Conservation (phyloP, 495 filamentous ascomycete species). For the Penicillium turbatum region DNA sequence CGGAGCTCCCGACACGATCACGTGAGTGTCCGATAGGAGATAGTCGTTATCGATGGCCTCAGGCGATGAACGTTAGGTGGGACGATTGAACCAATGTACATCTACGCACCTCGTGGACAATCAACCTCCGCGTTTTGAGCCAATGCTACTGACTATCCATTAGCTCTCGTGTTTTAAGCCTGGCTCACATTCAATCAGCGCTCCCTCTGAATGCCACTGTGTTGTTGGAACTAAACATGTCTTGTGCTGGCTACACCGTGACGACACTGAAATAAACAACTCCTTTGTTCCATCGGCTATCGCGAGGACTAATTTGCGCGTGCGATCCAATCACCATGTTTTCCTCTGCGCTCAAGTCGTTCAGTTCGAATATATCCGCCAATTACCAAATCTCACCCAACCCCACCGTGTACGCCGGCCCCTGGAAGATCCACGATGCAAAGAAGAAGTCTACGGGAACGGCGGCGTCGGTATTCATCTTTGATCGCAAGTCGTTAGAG, state of each 20-base stretch:
- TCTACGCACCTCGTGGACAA: not conserved
- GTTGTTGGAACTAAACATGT: constrained; percentile 9
- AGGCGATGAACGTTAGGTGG: not conserved
- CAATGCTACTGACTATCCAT: not conserved
- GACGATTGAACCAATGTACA: not conserved
- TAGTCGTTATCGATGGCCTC: not conserved
- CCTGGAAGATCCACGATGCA: constrained; percentile 96
- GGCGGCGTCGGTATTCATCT: constrained; percentile 86
- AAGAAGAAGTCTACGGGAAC: constrained; percentile 93
- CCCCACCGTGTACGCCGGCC: constrained; percentile 69
- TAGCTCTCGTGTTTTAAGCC: not conserved
- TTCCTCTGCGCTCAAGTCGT: constrained; percentile 83
- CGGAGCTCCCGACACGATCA: not conserved
- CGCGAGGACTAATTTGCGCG: not conserved
- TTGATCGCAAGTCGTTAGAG: constrained; percentile 83
- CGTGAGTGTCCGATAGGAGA: not conserved
- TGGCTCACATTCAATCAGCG: not conserved
- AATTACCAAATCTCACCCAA: constrained; percentile 77
- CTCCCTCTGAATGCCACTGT: not conserved
- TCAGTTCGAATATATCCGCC: constrained; percentile 82
- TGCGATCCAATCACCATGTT: constrained; percentile 64
- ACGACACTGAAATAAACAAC: constrained; percentile 12
- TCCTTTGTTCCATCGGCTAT: constrained; percentile 1
- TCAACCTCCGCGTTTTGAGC: not conserved
- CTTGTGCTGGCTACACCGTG: not conserved